Base-by-base conservation (phyloP, 169 alveolate genomes). In the Cryptosporidium baileyi region DNA sequence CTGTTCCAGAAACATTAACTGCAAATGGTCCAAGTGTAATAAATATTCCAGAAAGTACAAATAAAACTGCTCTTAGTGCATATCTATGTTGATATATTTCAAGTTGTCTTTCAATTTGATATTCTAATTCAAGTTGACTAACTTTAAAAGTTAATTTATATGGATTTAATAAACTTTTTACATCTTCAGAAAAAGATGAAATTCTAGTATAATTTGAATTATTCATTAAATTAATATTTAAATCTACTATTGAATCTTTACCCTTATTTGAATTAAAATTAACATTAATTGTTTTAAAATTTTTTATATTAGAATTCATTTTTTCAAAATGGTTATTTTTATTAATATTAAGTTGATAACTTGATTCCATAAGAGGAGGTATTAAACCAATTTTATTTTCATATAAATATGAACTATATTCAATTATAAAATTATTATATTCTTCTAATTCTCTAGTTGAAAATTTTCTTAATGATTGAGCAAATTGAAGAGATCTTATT, bases 41-140 rank as follows among this genome's bases (percentile, higher is more conserved):
- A 38, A 65, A 44, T 26, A 65, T 47, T 5, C 41, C 63, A 4
- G 81, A 47, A n/a, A 65, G 26, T 32, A 65, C 81, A 1, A 51
- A 65, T 26, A 65, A 34, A 49, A 65, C 81, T 8, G 61, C 81
- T 65, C 81, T 65, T 32, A 65, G 17, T 45, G 81, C 49, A 65
- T 65, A 45, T 34, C 81, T 45, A 7, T 65, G 63, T 7, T 65
- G 34, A 49, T 65, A 51, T 11, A 63, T 57, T 3, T 65, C 81
- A 30, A 47, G 26, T 30, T 65, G 61, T 22, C 63, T 45, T 30
- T 65, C 81, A 24, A 45, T 65, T 22, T 65, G 81, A 36, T 65
- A 65, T 49, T 65, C 63, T 15, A 65, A n/a, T 22, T 65, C 81
- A 3, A 65, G 17, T 65, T 65, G 81, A 28, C n/a, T 49, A 3